These are phyloP conservation scores for Coffea humblotiana DNA, from an alignment of 305 asterid species.

Conservation along the genomic window DNA sequence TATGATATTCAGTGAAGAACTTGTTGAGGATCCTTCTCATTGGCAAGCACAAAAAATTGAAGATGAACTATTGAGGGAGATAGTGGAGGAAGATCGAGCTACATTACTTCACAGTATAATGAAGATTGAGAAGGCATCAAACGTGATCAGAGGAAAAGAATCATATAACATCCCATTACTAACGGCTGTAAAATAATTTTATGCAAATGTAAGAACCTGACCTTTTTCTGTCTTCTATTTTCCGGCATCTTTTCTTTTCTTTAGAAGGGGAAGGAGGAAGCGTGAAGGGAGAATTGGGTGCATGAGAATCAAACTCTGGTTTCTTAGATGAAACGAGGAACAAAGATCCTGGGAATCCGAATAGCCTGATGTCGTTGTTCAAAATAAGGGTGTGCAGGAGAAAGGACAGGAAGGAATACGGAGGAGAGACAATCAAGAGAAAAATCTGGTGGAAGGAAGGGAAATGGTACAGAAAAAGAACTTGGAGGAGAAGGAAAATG, in stretches of 20 bases:
- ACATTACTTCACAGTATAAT: conserved; percentile 76
- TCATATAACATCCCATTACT: background rate
- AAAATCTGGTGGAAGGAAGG: too few species aligned
- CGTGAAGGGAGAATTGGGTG: background rate
- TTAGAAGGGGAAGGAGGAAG: background rate
- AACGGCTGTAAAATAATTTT: background rate
- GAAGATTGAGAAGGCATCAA: conserved; percentile 97
- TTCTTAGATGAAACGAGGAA: background rate
- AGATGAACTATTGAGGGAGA: conserved; percentile 88
- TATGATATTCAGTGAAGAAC: conserved; percentile 95
- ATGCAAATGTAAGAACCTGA: background rate
- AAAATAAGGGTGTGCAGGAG: too few species aligned
- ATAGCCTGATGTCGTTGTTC: too few species aligned
- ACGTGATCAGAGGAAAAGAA: conserved; percentile 71
- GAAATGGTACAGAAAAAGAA: too few species aligned
- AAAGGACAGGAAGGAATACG: too few species aligned
- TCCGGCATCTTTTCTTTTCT: background rate
- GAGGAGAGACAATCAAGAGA: too few species aligned
- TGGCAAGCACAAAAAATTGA: conserved; percentile 98
- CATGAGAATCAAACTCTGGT: background rate
- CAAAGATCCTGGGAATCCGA: background rate
- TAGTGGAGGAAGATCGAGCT: conserved; percentile 91
- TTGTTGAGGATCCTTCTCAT: conserved; percentile 82
- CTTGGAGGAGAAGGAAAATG: too few species aligned
- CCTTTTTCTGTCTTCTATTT: background rate